These are phyloP conservation scores for Tritrichomonas foetus DNA, from an alignment of 208 protist genomes.

Conservation along the genomic window DNA sequence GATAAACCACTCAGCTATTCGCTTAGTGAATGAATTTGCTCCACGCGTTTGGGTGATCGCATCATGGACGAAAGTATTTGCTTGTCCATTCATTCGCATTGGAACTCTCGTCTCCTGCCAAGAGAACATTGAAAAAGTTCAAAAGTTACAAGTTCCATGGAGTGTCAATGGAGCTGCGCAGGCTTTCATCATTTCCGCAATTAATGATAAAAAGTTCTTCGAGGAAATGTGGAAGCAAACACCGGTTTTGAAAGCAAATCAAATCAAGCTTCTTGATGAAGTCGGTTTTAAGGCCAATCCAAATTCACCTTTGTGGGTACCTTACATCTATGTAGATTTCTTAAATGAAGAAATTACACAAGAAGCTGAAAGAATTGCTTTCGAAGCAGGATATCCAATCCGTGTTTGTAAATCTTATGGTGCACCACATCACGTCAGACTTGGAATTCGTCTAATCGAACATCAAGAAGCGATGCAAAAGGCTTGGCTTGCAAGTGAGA, in stretches of 20 bases:
- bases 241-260: neutral
- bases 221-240: constrained; percentile 11
- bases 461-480: too few species aligned
- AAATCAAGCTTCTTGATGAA: neutral
- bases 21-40: neutral
- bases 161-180: constrained; percentile 6
- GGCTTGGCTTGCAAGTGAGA: too few species aligned
- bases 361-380: neutral
- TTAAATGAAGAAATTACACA: neutral
- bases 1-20: neutral
- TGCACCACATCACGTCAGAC: neutral
- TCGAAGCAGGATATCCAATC: neutral
- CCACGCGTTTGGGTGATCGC: neutral
- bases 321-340: constrained; percentile 10
- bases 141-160: constrained; percentile 8
- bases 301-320: constrained; percentile 24
- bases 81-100: neutral
- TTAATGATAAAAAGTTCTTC: neutral
- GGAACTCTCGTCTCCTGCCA: neutral
- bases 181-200: neutral
- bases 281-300: neutral
- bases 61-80: constrained; percentile 29
- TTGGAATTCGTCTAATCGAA: neutral
- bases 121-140: neutral
- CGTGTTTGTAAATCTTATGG: neutral